Conservation (phyloP, 345 rosid genomes). For the Lepidium sativum region DNA sequence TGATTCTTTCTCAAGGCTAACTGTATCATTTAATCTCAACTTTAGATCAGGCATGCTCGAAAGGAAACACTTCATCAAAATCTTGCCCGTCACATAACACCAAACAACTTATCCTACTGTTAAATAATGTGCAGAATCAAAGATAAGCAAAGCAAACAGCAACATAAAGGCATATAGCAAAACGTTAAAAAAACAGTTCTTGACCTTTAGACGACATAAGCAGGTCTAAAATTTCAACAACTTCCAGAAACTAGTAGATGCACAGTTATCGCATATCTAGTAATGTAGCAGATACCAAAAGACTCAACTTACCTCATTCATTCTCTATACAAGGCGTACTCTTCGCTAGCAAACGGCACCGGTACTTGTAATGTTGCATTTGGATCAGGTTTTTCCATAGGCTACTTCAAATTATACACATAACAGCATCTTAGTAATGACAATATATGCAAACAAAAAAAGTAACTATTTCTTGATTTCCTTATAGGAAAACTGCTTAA, state of each 20-base stretch:
- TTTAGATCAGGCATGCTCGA: conserved; percentile 99
- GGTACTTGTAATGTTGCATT: conserved; percentile 98
- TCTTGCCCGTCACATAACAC: conserved; percentile 97
- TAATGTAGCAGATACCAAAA: too few species aligned
- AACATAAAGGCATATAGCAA: background rate
- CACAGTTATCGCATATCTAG: background rate
- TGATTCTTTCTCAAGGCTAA: conserved; percentile 97
- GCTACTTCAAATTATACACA: conserved; percentile 17
- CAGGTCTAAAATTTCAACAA: conserved; percentile 96
- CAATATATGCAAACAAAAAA: background rate
- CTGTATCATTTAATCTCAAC: conserved; percentile 94
- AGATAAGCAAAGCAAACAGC: background rate
- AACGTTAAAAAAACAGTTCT: background rate
- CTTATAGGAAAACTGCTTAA: background rate
- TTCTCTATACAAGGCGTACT: conserved; percentile 89
- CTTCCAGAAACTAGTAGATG: conserved; percentile 86
- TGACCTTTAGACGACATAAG: conserved; percentile 96
- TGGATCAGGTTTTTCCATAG: conserved; percentile 82
- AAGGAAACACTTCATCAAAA: conserved; percentile 96
- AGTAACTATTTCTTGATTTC: background rate
- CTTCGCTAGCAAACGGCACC: conserved; percentile 99
- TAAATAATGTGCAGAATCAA: conserved; percentile 14
- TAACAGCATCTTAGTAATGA: background rate
- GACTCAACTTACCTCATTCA: conserved; percentile 63
- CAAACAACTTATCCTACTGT: conserved; percentile 80